Base-by-base conservation (phyloP, 257 asterid genomes). In the Pogostemon cablin region DNA sequence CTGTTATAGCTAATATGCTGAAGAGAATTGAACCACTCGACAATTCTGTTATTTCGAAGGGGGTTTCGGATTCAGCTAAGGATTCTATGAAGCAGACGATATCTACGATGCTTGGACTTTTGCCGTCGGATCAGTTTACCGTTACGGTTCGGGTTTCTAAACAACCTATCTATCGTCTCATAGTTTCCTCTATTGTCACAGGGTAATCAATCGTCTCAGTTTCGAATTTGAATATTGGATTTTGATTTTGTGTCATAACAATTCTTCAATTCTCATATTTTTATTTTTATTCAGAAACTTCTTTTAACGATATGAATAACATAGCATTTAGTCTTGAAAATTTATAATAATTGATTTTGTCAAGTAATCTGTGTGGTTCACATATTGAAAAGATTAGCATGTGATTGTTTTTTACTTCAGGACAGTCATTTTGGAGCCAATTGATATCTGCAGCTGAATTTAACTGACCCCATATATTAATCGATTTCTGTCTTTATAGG, bases 31-130 rank as follows among this genome's bases (percentile, higher is more conserved):
- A 88, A 87, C 99, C 99, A 67, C 78, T 93, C n/a, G 96, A 93
- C 41, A 87, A 82, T 68, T 87, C 98, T 68, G 81, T 87, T 65
- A 85, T 93, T 12, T 75, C 93, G 20, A 88, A 89, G 79, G 98
- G 96, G 39, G 96, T 93, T 47, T 91, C 99, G 4, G 91, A 85
- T 44, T 85, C 91, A 8, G 95, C 99, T 1, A 93, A 93, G 90
- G 98, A 91, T 68, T 89, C 99, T 17, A 95, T 95, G 98, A 95
- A 95, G 86, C 98, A 95, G 90, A 91, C 99, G 65, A 89, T 95
- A 43, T 91, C 99, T 2, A 84, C 96, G 62, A 95, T 95, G 99
- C 88, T 95, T 42, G 99, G 99, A n/a, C 84, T 95, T 81, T 82
- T 95, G 72, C 99, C 99, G 4, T 95, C 99, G 7, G 95, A 95